Evolutionary conservation across 768 basidiomycete species (phyloP).

Genomic region (Tylopilus felleus): DNA sequence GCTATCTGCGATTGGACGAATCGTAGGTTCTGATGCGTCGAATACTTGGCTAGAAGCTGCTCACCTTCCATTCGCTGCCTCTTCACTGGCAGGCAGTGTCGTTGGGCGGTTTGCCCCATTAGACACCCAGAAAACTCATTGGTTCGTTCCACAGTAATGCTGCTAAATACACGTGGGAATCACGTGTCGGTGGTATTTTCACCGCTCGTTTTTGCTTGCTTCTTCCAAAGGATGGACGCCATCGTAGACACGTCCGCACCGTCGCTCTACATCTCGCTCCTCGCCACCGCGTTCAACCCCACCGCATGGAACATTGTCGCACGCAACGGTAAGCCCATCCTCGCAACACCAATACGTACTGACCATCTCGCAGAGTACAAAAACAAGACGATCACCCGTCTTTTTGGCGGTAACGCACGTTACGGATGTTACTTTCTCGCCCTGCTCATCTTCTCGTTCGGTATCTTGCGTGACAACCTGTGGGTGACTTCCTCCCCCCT

Average conservation of each 20-base stretch:
- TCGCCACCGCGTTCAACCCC: constrained; percentile 84
- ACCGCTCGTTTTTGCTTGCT: background rate
- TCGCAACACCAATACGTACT: background rate
- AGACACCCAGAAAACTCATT: no score
- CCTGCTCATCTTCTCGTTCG: constrained; percentile 77
- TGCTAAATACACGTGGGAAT: background rate
- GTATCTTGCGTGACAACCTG: constrained; percentile 83
- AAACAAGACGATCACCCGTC: constrained; percentile 83
- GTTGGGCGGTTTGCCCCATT: no score
- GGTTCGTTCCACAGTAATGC: no score
- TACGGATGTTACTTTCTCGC: constrained; percentile 88
- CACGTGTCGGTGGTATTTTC: background rate
- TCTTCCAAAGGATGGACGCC: constrained; percentile 19
- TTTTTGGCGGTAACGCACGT: constrained; percentile 71
- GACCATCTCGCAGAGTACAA: constrained; percentile 53
- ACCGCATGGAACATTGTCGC: constrained; percentile 96
- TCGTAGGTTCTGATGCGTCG: no score
- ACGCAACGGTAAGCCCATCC: constrained; percentile 65
- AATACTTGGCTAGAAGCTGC: background rate
- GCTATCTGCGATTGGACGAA: background rate
- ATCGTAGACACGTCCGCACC: constrained; percentile 58
- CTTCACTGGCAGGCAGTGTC: background rate
- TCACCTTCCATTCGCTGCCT: background rate
- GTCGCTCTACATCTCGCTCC: constrained; percentile 64
- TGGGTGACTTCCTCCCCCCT: constrained; percentile 38